These are phyloP conservation scores for Neurospora pannonica DNA, from an alignment of 495 filamentous ascomycete species.

Conservation along the genomic window DNA sequence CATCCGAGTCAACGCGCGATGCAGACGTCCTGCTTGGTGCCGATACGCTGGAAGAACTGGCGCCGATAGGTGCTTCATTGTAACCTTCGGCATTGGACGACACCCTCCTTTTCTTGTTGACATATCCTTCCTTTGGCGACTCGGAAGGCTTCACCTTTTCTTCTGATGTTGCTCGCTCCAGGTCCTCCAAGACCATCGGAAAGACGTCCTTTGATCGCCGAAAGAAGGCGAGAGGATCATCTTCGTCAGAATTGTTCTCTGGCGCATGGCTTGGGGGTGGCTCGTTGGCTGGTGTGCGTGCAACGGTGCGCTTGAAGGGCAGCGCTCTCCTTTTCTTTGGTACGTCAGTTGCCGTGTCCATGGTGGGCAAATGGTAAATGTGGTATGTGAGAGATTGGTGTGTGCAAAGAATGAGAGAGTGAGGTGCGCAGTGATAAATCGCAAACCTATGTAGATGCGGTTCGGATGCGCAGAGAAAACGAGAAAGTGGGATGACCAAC, in stretches of 20 bases:
- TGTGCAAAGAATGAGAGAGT: background rate
- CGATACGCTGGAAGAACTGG: background rate
- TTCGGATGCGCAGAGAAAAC: background rate
- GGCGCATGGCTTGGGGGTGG: slow-evolving; percentile 13
- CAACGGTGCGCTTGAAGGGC: slow-evolving; percentile 59
- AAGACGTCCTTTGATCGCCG: slow-evolving; percentile 57
- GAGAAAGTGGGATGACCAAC: background rate
- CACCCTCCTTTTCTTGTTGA: slow-evolving; percentile 12
- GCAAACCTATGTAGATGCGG: background rate
- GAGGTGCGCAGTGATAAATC: background rate
- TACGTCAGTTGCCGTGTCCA: background rate
- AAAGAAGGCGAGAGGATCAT: slow-evolving; percentile 50
- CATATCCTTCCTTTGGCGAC: background rate
- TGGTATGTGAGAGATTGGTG: background rate
- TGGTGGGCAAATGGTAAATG: slow-evolving; percentile 6
- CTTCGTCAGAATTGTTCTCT: slow-evolving; percentile 20
- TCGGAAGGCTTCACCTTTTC: slow-evolving; percentile 11
- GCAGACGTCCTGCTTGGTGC: background rate
- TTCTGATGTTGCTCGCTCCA: slow-evolving; percentile 30
- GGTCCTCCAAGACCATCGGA: slow-evolving; percentile 47
- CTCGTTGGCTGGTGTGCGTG: slow-evolving; percentile 14
- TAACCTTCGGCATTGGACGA: slow-evolving; percentile 15
- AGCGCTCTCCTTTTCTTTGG: slow-evolving; percentile 45
- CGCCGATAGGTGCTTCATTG: slow-evolving; percentile 15
- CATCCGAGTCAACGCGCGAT: slow-evolving; percentile 2